Conservation (phyloP, 2,329 filamentous ascomycete species). For the Aspergillus luchuensis region DNA sequence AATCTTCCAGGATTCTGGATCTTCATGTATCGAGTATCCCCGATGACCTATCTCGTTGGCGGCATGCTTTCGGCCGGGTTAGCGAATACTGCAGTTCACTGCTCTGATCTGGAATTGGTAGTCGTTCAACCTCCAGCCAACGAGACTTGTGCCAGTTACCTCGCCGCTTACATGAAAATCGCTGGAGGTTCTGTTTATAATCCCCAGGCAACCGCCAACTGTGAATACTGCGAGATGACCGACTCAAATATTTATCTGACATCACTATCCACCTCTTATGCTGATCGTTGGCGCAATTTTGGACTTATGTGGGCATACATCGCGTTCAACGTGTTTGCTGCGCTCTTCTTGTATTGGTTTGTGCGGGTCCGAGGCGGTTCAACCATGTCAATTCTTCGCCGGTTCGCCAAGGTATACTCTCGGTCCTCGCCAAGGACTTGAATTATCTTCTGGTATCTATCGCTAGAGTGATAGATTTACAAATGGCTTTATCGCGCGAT, state of each 20-base stretch:
- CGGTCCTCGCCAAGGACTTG: neutral
- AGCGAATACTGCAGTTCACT: constrained; percentile 2
- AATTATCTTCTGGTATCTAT: neutral
- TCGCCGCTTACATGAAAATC: neutral
- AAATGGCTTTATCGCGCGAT: too few species aligned
- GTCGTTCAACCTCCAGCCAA: neutral
- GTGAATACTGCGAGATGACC: constrained; percentile 2
- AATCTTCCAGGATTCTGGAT: constrained; percentile 12
- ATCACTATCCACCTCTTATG: neutral
- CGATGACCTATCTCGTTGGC: constrained; percentile 9
- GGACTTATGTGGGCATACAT: constrained; percentile 6
- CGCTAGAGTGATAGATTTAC: too few species aligned
- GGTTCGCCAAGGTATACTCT: neutral
- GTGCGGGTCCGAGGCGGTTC: neutral
- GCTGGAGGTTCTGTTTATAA: constrained; percentile 7
- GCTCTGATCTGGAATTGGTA: neutral
- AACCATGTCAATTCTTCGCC: neutral
- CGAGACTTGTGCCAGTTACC: constrained; percentile 4
- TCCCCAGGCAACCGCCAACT: neutral
- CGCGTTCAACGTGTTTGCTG: neutral
- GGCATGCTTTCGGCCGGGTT: constrained; percentile 11
- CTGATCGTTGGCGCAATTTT: constrained; percentile 2
- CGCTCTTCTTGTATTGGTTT: neutral
- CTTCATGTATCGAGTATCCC: constrained; percentile 15
- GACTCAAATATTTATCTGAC: constrained; percentile 1